Base-by-base conservation (phyloP, 2,329 filamentous ascomycete species). In the Colletotrichum cereale region DNA sequence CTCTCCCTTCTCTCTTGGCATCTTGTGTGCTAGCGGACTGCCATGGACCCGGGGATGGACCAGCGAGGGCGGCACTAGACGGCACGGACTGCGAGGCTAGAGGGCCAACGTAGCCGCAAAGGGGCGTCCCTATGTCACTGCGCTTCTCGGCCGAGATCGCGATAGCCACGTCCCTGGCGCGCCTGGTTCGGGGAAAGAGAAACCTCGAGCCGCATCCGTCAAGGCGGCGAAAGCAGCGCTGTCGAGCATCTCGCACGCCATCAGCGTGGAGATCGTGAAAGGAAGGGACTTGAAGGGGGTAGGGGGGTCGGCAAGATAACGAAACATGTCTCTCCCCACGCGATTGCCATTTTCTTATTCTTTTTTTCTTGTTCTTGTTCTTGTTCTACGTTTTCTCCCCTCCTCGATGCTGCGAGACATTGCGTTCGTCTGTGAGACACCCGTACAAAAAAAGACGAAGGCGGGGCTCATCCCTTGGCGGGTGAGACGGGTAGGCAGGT, bases 91-190 rank as follows among this genome's bases (percentile, higher is more conserved):
- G 21, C 29, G n/a, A 48, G 44, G 29, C 44, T 29, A 48, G 31
- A 11, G 58, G 21, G 42, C 31, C 10, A 12, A 29, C 7, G 60
- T 24, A 40, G 60, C 60, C 29, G 29, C 21, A 38, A 29, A 50
- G 42, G 18, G 26, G 31, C 5, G 58, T 18, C 31, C 34, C 11
- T n/a, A 16, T 42, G 26, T 14, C 42, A n/a, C n/a, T n/a, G 16
- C n/a, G 44, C 24, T n/a, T 62, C 58, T 48, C 42, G 58, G 58
- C 58, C 42, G 58, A 42, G 29, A 61, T 26, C 21, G 48, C 7
- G 31, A 38, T 50, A 29, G 58, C 14, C 21, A 14, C 12, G 31
- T 62, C 44, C 48, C 38, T 18, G 34, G 11, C 29, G 34, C n/a
- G 56, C 42, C 42, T 21, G 42, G 42, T n/a, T 8, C n/a, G n/a